These are phyloP conservation scores for Paraglomus occultum DNA, from an alignment of 192 early-diverging fungal species.

Conservation along the genomic window DNA sequence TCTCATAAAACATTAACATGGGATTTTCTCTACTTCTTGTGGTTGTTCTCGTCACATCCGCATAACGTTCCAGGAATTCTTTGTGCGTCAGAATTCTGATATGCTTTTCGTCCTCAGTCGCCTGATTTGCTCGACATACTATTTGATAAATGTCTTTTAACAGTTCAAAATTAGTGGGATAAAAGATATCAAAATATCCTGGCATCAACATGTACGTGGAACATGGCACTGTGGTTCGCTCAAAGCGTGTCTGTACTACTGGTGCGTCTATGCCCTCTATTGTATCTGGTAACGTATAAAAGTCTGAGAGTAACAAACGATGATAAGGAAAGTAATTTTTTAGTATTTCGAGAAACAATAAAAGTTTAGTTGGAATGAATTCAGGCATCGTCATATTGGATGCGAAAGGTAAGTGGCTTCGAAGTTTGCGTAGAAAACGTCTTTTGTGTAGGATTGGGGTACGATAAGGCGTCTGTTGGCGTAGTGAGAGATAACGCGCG, in stretches of 20 bases:
- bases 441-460: constrained; percentile 58
- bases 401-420: constrained; percentile 70
- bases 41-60: constrained; percentile 67
- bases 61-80: constrained; percentile 77
- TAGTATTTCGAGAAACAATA: constrained; percentile 73
- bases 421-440: constrained; percentile 50
- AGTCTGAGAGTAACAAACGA: constrained; percentile 86
- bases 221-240: constrained; percentile 89
- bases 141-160: constrained; percentile 72
- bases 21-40: constrained; percentile 92
- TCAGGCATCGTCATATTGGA: constrained; percentile 83
- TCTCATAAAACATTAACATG: constrained; percentile 94
- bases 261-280: constrained; percentile 81
- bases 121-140: constrained; percentile 51
- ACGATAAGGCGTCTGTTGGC: constrained; percentile 57
- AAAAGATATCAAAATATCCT: constrained; percentile 99
- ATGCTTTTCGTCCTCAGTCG: constrained; percentile 25
- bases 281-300: constrained; percentile 79
- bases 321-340: constrained; percentile 83
- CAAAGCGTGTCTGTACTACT: constrained; percentile 93
- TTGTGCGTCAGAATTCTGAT: constrained; percentile 69
- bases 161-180: constrained; percentile 95
- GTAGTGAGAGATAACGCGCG: constrained; percentile 60
- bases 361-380: constrained; percentile 87
- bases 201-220: constrained; percentile 96